Conservation (phyloP, 2,329 filamentous ascomycete genomes). For the Diplodia seriata region DNA sequence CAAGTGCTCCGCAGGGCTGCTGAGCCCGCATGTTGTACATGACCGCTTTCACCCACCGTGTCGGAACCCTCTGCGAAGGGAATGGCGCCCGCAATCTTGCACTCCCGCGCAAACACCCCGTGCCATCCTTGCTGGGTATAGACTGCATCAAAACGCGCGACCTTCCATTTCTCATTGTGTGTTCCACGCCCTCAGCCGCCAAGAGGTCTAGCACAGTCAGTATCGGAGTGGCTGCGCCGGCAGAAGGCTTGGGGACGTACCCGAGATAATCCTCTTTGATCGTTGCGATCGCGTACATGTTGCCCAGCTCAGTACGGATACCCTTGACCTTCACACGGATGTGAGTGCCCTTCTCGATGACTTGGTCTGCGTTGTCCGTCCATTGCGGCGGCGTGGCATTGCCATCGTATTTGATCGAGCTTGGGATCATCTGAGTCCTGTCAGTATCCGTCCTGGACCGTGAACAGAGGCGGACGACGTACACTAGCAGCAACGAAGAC, state of each 20-base stretch:
- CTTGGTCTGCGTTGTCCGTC: constrained; percentile 91
- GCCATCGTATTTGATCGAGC: constrained; percentile 90
- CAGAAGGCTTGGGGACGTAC: constrained; percentile 14
- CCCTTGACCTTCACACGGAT: constrained; percentile 94
- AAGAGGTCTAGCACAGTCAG: constrained; percentile 21
- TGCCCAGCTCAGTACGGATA: constrained; percentile 88
- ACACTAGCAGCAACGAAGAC: constrained; percentile 85
- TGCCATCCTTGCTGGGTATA: constrained; percentile 24
- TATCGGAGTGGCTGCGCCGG: not conserved
- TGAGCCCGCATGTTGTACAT: not conserved
- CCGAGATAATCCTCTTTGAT: constrained; percentile 74
- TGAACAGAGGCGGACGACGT: constrained; percentile 48
- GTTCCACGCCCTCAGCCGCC: constrained; percentile 6
- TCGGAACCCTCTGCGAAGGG: constrained; percentile 8
- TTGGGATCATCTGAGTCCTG: constrained; percentile 77
- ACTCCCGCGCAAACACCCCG: not conserved
- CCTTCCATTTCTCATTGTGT: constrained; percentile 7
- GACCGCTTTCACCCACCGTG: constrained; percentile 13
- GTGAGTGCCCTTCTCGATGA: constrained; percentile 92
- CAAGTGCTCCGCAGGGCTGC: constrained; percentile 9
- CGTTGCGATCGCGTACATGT: constrained; percentile 96
- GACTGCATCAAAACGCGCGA: constrained; percentile 2
- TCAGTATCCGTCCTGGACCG: constrained; percentile 2
- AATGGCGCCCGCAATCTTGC: constrained; percentile 7
- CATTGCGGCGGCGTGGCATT: constrained; percentile 97